Evolutionary conservation across 257 asterid species (phyloP).

Genomic region (Penstemon newberryi): DNA sequence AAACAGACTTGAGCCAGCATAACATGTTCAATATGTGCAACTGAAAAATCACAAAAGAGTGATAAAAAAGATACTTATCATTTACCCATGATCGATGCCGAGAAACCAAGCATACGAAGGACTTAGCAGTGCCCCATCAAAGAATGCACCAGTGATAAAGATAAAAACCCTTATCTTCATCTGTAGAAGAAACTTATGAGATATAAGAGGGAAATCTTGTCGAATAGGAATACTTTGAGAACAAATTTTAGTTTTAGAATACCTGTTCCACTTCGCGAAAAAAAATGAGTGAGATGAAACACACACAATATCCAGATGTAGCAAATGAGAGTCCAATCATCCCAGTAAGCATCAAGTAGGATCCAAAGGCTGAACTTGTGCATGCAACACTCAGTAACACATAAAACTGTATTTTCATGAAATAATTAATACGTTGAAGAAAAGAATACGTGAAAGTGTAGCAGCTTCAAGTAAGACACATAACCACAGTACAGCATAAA

Average conservation of each 20-base stretch:
- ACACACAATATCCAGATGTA: not conserved
- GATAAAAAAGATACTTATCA: not conserved
- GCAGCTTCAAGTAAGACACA: no score
- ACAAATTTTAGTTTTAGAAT: not conserved
- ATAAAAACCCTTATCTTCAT: slow-evolving; percentile 16
- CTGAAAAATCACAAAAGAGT: not conserved
- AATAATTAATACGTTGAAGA: not conserved
- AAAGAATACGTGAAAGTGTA: not conserved
- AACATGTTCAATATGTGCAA: no score
- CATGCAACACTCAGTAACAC: not conserved
- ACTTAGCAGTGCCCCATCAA: slow-evolving; percentile 10
- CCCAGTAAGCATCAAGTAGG: not conserved
- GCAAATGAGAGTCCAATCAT: no score
- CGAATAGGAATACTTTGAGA: not conserved
- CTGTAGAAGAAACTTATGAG: not conserved
- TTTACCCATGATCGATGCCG: slow-evolving; percentile 13
- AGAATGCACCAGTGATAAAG: slow-evolving; percentile 12
- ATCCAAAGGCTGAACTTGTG: slow-evolving; percentile 14
- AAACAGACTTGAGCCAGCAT: no score
- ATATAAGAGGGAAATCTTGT: not conserved
- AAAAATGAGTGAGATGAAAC: not conserved
- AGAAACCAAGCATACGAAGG: slow-evolving; percentile 3
- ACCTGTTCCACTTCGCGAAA: slow-evolving; percentile 20
- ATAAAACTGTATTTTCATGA: slow-evolving; percentile 22
- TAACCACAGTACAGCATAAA: no score